Evolutionary conservation across 768 basidiomycete genomes (phyloP).

Genomic region (Termitomyces sp.): DNA sequence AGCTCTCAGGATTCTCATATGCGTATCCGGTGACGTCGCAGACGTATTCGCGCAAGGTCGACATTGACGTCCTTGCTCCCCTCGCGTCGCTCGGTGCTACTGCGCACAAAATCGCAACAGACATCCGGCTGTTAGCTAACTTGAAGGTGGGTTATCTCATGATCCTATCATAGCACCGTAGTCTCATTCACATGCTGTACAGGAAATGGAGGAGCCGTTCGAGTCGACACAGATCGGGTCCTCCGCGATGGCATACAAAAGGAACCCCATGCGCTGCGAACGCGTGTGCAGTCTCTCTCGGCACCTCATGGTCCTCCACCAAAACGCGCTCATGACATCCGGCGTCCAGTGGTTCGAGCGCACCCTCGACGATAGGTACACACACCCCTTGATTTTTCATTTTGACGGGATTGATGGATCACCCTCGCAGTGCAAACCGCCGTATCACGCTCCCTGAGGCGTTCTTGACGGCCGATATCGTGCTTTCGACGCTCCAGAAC

Average conservation of each 20-base stretch:
- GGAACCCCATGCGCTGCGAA: constrained; percentile 99
- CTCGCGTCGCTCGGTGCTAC: constrained; percentile 90
- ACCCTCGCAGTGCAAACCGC: constrained; percentile 74
- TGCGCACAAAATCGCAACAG: constrained; percentile 97
- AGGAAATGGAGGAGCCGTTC: constrained; percentile 99
- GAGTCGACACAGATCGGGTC: constrained; percentile 98
- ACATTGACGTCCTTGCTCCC: constrained; percentile 86
- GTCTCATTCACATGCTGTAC: not conserved
- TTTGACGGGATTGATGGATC: not conserved
- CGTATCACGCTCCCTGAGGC: constrained; percentile 96
- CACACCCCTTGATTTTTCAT: not conserved
- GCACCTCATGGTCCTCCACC: constrained; percentile 93
- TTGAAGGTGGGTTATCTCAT: constrained; percentile 56
- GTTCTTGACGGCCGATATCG: constrained; percentile 94
- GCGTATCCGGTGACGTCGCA: constrained; percentile 98
- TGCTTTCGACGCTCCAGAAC: constrained; percentile 92
- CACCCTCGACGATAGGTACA: constrained; percentile 90
- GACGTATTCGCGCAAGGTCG: constrained; percentile 98
- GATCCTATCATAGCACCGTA: not conserved
- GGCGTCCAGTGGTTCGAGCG: constrained; percentile 98
- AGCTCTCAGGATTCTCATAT: constrained; percentile 88
- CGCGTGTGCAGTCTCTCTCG: constrained; percentile 95
- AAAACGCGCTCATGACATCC: constrained; percentile 93
- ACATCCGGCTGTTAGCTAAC: constrained; percentile 90
- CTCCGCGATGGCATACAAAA: constrained; percentile 98